Conservation (phyloP, 1,284 basidiomycete genomes). For the Apiotrichum gracile region DNA sequence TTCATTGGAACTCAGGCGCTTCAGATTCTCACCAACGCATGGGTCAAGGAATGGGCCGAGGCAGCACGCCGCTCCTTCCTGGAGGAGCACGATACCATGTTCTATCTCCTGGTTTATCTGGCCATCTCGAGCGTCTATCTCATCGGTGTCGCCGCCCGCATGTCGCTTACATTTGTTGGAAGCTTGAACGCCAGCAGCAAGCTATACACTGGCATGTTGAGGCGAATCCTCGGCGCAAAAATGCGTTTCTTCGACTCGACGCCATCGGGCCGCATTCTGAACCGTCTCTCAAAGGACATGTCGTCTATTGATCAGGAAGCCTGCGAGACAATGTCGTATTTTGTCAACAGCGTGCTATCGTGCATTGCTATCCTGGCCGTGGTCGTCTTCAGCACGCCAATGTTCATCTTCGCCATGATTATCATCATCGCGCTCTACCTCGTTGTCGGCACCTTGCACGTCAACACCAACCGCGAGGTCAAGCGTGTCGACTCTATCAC, state of each 20-base stretch:
- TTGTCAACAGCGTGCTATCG: slow-evolving; percentile 36
- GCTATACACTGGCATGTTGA: slow-evolving; percentile 37
- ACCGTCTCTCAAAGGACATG: slow-evolving; percentile 51
- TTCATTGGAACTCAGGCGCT: slow-evolving; percentile 39
- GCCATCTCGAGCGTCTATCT: slow-evolving; percentile 36
- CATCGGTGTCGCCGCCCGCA: slow-evolving; percentile 34
- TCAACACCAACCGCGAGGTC: slow-evolving; percentile 51
- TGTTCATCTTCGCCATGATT: slow-evolving; percentile 46
- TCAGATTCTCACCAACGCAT: slow-evolving; percentile 43
- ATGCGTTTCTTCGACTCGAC: slow-evolving; percentile 49
- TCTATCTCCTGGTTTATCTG: slow-evolving; percentile 40
- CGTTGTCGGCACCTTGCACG: slow-evolving; percentile 48
- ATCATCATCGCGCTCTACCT: slow-evolving; percentile 48
- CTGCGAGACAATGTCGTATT: slow-evolving; percentile 42
- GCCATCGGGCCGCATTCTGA: slow-evolving; percentile 51
- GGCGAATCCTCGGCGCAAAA: slow-evolving; percentile 42
- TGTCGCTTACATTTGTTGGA: slow-evolving; percentile 37
- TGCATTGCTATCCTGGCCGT: slow-evolving; percentile 41
- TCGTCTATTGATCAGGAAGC: slow-evolving; percentile 51
- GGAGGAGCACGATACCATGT: slow-evolving; percentile 22
- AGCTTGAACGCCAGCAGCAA: slow-evolving; percentile 34
- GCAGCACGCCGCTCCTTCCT: not conserved
- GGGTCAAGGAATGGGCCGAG: slow-evolving; percentile 46
- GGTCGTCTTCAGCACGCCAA: slow-evolving; percentile 38
- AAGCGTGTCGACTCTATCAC: slow-evolving; percentile 54